Percentiles rank a stretch among this genome's conserved stretches.
Conservation (phyloP, 106 monocot genomes). For the Gastrodia elata region DNA sequence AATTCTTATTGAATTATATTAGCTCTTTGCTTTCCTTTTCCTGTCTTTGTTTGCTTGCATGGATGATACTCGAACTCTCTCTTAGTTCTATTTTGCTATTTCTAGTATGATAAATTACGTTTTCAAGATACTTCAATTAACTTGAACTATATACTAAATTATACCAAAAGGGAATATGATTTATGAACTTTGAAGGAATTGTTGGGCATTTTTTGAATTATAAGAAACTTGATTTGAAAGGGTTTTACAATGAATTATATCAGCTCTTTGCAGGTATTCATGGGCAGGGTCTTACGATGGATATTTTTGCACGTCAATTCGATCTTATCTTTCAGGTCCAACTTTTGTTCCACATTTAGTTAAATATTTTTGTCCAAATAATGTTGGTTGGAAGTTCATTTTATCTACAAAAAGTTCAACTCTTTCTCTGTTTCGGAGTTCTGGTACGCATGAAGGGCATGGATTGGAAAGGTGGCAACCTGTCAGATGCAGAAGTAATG, state of each 20-base stretch:
- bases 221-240: background rate
- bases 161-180: background rate
- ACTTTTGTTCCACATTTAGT: constrained; percentile 13
- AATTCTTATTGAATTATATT: background rate
- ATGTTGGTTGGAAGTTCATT: background rate
- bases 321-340: background rate
- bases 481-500: constrained; percentile 29
- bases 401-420: constrained; percentile 5
- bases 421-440: constrained; percentile 1
- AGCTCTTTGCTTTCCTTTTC: background rate
- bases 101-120: background rate
- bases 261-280: constrained; percentile 24
- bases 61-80: background rate
- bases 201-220: background rate
- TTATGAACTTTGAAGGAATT: background rate
- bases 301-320: background rate
- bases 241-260: too few species aligned
- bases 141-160: background rate
- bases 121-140: background rate
- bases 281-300: background rate
- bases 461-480: constrained; percentile 13
- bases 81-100: background rate
- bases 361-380: background rate
- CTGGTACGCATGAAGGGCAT: background rate
- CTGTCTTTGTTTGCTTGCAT: background rate